These are phyloP conservation scores for Umbellularia californica DNA, from an alignment of 164 flowering plant species.

Conservation along the genomic window DNA sequence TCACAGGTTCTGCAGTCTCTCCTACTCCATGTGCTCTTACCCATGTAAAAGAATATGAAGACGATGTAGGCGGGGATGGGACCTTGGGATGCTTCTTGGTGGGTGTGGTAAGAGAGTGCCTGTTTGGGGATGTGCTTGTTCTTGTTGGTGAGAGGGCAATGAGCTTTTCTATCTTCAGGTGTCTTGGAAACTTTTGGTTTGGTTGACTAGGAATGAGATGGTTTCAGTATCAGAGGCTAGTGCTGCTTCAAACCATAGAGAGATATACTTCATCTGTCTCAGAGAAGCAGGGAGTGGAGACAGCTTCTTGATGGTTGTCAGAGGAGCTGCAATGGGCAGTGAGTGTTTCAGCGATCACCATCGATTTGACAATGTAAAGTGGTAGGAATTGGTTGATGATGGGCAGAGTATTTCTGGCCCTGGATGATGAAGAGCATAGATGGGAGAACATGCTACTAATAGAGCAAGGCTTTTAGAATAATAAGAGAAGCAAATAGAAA, in stretches of 20 bases:
- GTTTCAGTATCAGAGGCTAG: slow-evolving; percentile 75
- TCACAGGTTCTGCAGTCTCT: slow-evolving; percentile 55
- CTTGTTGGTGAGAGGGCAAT: slow-evolving; percentile 24
- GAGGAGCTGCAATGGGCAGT: slow-evolving; percentile 23
- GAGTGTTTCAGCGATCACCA: slow-evolving; percentile 38
- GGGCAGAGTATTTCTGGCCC: slow-evolving; percentile 63
- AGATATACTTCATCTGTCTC: slow-evolving; percentile 42
- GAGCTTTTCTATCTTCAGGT: slow-evolving; percentile 7
- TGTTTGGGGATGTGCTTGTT: slow-evolving; percentile 27
- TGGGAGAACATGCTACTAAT: slow-evolving; percentile 80
- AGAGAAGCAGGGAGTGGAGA: not conserved
- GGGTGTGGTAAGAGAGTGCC: slow-evolving; percentile 24
- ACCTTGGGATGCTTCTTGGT: slow-evolving; percentile 25
- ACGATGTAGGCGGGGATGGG: not conserved
- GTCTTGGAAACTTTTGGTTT: slow-evolving; percentile 14
- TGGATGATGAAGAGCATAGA: slow-evolving; percentile 52
- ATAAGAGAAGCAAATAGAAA: too few species aligned
- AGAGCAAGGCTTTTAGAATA: too few species aligned
- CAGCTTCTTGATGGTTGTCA: not conserved
- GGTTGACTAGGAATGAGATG: slow-evolving; percentile 48
- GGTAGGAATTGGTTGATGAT: slow-evolving; percentile 63
- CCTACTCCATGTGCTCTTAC: slow-evolving; percentile 49
- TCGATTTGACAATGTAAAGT: slow-evolving; percentile 44
- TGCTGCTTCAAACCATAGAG: slow-evolving; percentile 90
- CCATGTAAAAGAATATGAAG: slow-evolving; percentile 31